Conservation (phyloP, 2,329 filamentous ascomycete genomes). For the Epichloe glyceriae region DNA sequence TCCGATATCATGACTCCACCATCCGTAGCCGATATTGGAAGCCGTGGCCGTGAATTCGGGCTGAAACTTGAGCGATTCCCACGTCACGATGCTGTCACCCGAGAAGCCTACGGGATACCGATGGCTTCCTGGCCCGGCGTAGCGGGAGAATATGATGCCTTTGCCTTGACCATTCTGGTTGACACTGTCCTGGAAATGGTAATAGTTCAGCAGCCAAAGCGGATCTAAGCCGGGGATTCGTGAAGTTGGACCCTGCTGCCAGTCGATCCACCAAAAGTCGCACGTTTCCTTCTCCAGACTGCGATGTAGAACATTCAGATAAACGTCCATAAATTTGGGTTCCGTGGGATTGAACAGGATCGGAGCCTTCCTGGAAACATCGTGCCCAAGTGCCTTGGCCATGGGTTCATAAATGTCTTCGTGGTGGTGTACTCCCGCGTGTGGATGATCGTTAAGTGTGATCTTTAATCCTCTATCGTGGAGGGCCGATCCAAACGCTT, state of each 20-base stretch:
- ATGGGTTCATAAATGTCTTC: constrained; percentile 44
- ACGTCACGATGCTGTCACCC: constrained; percentile 45
- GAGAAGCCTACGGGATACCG: constrained; percentile 53
- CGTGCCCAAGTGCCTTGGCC: constrained; percentile 36
- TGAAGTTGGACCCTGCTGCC: constrained; percentile 47
- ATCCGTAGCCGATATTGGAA: constrained; percentile 54
- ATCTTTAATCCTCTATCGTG: constrained; percentile 38
- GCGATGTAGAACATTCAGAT: constrained; percentile 42
- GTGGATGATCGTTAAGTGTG: constrained; percentile 49
- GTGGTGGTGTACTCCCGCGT: constrained; percentile 39
- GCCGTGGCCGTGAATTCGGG: constrained; percentile 54
- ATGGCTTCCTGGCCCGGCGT: constrained; percentile 48
- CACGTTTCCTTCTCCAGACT: constrained; percentile 40
- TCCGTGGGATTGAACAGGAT: constrained; percentile 44
- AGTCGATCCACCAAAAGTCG: constrained; percentile 57
- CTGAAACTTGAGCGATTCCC: constrained; percentile 50
- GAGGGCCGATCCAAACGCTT: constrained; percentile 35
- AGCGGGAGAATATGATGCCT: constrained; percentile 45
- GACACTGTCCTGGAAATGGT: constrained; percentile 42
- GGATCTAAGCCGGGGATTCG: constrained; percentile 46
- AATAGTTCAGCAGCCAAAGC: constrained; percentile 52
- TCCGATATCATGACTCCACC: constrained; percentile 59
- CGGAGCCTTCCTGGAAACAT: constrained; percentile 34
- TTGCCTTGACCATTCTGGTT: constrained; percentile 22
- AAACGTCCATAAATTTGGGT: constrained; percentile 42